phyloP scores from a whole-genome alignment of 2,329 filamentous ascomycete genomes.

The Thermoascus crustaceus region DNA sequence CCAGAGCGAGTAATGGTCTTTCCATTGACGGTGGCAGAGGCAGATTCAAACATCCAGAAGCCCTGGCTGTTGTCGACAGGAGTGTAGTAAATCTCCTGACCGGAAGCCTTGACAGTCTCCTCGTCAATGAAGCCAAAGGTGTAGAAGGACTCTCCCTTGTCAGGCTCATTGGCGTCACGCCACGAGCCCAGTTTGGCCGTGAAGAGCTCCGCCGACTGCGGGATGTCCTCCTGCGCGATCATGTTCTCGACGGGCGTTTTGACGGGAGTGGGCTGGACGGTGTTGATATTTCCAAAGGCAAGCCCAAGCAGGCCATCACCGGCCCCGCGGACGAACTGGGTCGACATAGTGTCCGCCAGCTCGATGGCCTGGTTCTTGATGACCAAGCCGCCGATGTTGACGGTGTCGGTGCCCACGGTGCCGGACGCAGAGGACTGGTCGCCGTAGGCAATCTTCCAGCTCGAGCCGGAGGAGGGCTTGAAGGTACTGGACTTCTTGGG shows the following conservation, averaged over 20 bases:
- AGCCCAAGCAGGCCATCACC: slow-evolving; percentile 61
- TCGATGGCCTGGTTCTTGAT: slow-evolving; percentile 58
- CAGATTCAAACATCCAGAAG: slow-evolving; percentile 60
- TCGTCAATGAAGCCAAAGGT: slow-evolving; percentile 66
- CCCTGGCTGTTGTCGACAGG: slow-evolving; percentile 56
- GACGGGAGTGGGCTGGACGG: slow-evolving; percentile 47
- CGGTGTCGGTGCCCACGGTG: slow-evolving; percentile 54
- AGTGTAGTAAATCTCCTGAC: slow-evolving; percentile 51
- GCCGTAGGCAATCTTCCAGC: slow-evolving; percentile 61
- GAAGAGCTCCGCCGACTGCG: slow-evolving; percentile 49
- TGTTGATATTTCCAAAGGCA: slow-evolving; percentile 58
- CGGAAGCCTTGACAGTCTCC: slow-evolving; percentile 48
- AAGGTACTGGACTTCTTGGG: slow-evolving; percentile 54
- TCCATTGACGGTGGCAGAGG: slow-evolving; percentile 51
- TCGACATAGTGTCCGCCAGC: slow-evolving; percentile 52
- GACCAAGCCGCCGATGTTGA: slow-evolving; percentile 54
- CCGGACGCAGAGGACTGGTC: slow-evolving; percentile 61
- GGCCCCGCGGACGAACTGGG: slow-evolving; percentile 47
- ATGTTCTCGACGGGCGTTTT: slow-evolving; percentile 62
- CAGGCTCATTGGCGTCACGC: slow-evolving; percentile 39
- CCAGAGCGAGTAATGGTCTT: slow-evolving; percentile 41
- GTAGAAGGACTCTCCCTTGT: slow-evolving; percentile 53
- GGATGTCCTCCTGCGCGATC: slow-evolving; percentile 51
- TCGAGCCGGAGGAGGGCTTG: slow-evolving; percentile 40
- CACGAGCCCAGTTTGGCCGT: slow-evolving; percentile 55